Evolutionary conservation across 2,329 filamentous ascomycete species (phyloP), one percentile per base, ranked within the genome.

Genomic region (Pezicula carpinea): DNA sequence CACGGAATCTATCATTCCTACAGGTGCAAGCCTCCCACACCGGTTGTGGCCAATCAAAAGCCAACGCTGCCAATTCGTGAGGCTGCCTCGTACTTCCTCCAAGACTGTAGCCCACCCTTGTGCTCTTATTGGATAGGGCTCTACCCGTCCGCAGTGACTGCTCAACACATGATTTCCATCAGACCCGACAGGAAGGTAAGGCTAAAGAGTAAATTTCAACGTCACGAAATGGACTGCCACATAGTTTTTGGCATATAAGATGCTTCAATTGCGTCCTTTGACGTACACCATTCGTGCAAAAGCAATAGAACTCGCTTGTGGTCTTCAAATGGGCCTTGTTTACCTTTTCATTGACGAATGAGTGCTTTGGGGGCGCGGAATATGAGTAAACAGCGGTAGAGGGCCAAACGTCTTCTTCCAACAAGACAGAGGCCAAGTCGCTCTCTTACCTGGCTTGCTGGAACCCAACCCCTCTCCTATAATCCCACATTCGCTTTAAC

Each of bases 291-390:
- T 22, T n/a, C 22, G 22, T 14, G 21, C 5, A 14, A 23, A 26
- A 23, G 23, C 19, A 10, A 15, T 5, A 23, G n/a, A 34, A n/a
- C 6, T 40, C 51, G 55, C 52, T 49, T 49, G 53, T 53, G 59
- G 58, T 48, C 57, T 32, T 23, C 40, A 46, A 48, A 45, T 39
- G 41, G 59, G 57, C 51, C 59, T 56, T 60, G 59, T 61, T 61
- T 58, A 60, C 49, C 48, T 47, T 34, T 35, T 39, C 11, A 38
- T 42, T 43, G 44, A 49, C 47, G 46, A 53, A 42, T 47, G 38
- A 33, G 33, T 35, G 39, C 23, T 43, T 44, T 22, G 43, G 36
- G 44, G 48, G 51, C 47, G 44, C 41, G 38, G 49, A 43, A 50
- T 49, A 45, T 51, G 46, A 49, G 53, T 59, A 55, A 59, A 59